These are phyloP conservation scores for Protomyces inouyei DNA, from an alignment of 1,139 yeast genomes.

Conservation along the genomic window DNA sequence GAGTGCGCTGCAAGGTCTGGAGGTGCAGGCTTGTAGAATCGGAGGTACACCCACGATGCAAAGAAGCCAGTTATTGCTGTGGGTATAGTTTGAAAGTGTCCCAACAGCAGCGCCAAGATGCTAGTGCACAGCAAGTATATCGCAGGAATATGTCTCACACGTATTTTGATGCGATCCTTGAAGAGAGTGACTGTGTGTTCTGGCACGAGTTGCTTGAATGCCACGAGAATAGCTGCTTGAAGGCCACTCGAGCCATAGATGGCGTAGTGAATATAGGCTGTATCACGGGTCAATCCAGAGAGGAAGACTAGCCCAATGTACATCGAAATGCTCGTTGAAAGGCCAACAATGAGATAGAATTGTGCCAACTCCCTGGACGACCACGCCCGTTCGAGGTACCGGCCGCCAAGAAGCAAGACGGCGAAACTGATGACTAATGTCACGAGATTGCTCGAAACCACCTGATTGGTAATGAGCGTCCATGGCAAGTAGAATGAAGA, in stretches of 20 bases:
- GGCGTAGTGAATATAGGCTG: constrained; percentile 34
- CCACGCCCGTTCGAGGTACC: constrained; percentile 52
- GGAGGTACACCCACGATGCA: constrained; percentile 64
- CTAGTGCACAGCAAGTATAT: constrained; percentile 49
- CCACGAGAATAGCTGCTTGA: constrained; percentile 72
- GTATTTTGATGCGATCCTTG: constrained; percentile 57
- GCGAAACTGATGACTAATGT: constrained; percentile 48
- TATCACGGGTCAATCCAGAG: constrained; percentile 33
- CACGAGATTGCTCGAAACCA: constrained; percentile 59
- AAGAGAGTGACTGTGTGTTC: constrained; percentile 74
- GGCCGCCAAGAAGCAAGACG: constrained; percentile 53
- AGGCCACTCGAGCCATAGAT: constrained; percentile 71
- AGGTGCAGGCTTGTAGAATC: constrained; percentile 61
- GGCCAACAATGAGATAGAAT: constrained; percentile 55
- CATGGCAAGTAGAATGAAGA: constrained; percentile 60
- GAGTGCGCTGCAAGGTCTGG: constrained; percentile 39
- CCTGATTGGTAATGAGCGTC: constrained; percentile 67
- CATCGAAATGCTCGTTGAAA: constrained; percentile 56
- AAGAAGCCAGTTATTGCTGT: constrained; percentile 70
- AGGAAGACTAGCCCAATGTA: constrained; percentile 45
- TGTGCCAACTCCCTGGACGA: constrained; percentile 56
- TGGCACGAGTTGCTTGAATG: constrained; percentile 81
- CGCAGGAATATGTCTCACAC: constrained; percentile 67
- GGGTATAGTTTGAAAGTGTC: constrained; percentile 39
- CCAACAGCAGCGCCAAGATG: constrained; percentile 35